phyloP scores from a whole-genome alignment of 148 eudicot genomes.

The Cornus controversa region DNA sequence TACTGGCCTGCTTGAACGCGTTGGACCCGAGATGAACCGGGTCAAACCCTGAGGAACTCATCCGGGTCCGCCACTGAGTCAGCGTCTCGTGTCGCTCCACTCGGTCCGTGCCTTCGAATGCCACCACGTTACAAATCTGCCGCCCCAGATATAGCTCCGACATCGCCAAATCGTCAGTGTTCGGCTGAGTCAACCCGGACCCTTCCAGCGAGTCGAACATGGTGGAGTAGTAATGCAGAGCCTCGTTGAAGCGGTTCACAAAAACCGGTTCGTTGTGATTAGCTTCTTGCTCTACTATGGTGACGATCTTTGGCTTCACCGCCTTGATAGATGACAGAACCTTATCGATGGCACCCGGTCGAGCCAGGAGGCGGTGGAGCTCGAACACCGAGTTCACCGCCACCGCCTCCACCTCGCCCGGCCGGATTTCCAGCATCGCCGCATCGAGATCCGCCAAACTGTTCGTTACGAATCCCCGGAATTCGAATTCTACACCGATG shows the following conservation, averaged over 20 bases:
- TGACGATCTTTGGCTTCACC: constrained; percentile 75
- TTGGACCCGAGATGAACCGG: constrained; percentile 84
- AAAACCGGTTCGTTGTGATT: constrained; percentile 70
- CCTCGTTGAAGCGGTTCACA: constrained; percentile 74
- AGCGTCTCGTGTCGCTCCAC: constrained; percentile 85
- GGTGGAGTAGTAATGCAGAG: constrained; percentile 79
- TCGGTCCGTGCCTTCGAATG: constrained; percentile 78
- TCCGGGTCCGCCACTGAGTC: constrained; percentile 64
- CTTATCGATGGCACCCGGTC: constrained; percentile 57
- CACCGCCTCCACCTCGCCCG: constrained; percentile 49
- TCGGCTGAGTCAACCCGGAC: constrained; percentile 38
- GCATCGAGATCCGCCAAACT: constrained; percentile 71
- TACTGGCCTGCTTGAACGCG: constrained; percentile 83
- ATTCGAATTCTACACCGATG: constrained; percentile 64
- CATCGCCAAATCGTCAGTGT: constrained; percentile 60
- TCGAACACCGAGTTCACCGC: constrained; percentile 86
- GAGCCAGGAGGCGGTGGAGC: constrained; percentile 57
- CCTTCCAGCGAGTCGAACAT: constrained; percentile 87
- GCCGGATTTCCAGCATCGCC: constrained; percentile 33
- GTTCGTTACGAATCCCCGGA: constrained; percentile 63
- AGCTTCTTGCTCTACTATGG: constrained; percentile 80
- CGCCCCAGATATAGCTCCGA: constrained; percentile 77
- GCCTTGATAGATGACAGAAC: constrained; percentile 54
- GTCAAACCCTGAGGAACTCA: constrained; percentile 55
- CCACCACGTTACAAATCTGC: constrained; percentile 92